These are phyloP conservation scores for Lactarius psammicola DNA, from an alignment of 768 basidiomycete species.

Conservation along the genomic window DNA sequence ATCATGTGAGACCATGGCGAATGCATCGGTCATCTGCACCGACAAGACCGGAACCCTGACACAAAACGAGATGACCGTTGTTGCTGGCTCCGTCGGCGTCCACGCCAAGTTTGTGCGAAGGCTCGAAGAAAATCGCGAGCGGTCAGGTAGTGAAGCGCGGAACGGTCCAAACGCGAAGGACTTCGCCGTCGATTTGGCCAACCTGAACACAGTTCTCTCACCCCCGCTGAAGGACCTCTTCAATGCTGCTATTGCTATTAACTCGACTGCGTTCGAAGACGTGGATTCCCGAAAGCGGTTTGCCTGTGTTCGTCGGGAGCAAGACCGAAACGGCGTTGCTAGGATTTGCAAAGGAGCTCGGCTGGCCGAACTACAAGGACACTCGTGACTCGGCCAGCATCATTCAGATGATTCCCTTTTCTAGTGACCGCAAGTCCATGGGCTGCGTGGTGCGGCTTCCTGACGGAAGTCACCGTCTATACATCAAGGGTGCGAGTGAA, in stretches of 20 bases:
- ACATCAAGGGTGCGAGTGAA: constrained; percentile 93
- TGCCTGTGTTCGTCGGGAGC: constrained; percentile 74
- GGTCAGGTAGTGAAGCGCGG: constrained; percentile 69
- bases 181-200: constrained; percentile 80
- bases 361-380: constrained; percentile 70
- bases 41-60: constrained; percentile 98
- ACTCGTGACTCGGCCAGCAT: constrained; percentile 60
- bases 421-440: constrained; percentile 92
- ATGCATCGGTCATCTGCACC: constrained; percentile 92
- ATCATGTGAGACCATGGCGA: constrained; percentile 98
- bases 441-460: constrained; percentile 74
- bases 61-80: constrained; percentile 92
- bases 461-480: constrained; percentile 60
- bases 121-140: constrained; percentile 65
- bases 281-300: constrained; percentile 56
- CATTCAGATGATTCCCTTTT: constrained; percentile 91
- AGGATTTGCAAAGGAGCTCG: constrained; percentile 75
- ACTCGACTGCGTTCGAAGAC: constrained; percentile 95
- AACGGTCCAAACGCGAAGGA: constrained; percentile 48
- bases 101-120: constrained; percentile 89
- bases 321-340: constrained; percentile 96
- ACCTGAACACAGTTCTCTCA: constrained; percentile 64
- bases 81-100: constrained; percentile 92
- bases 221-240: constrained; percentile 62
- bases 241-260: constrained; percentile 85